These are phyloP conservation scores for Phallus indusiatus DNA, from an alignment of 768 basidiomycete genomes.

Conservation along the genomic window DNA sequence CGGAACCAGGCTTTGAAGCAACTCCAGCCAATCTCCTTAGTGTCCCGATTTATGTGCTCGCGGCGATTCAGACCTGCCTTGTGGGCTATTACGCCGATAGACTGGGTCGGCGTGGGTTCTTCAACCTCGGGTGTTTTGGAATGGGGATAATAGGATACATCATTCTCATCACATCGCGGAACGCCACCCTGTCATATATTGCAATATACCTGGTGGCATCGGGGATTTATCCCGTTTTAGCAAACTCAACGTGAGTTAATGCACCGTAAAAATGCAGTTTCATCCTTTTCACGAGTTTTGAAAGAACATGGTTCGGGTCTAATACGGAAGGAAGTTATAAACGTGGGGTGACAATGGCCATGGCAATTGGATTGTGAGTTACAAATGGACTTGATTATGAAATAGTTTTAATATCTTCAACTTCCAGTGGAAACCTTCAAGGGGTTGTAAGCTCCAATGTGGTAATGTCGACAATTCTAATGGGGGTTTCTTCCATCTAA, in stretches of 20 bases:
- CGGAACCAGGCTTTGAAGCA: constrained; percentile 42
- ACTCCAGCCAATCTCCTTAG: constrained; percentile 68
- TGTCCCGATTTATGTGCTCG: constrained; percentile 66
- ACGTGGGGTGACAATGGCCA: constrained; percentile 58
- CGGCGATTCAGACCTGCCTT: constrained; percentile 53
- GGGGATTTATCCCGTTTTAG: constrained; percentile 62
- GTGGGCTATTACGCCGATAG: constrained; percentile 59
- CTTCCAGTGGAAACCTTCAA: constrained; percentile 61
- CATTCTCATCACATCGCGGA: constrained; percentile 55
- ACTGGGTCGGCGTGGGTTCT: constrained; percentile 46
- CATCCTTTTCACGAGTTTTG: not conserved
- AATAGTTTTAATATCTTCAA: constrained; percentile 1
- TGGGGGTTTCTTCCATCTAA: not conserved
- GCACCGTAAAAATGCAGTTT: not conserved
- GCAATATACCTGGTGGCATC: constrained; percentile 63
- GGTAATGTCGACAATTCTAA: constrained; percentile 21
- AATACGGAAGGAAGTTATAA: constrained; percentile 72
- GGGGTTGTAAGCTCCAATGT: constrained; percentile 72
- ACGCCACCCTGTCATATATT: constrained; percentile 57
- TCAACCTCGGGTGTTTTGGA: constrained; percentile 35
- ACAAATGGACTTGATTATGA: not conserved
- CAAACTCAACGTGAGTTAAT: constrained; percentile 44
- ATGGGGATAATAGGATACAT: constrained; percentile 55
- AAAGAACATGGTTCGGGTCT: constrained; percentile 48
- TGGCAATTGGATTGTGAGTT: constrained; percentile 55